Percentiles rank a stretch among this genome's conserved stretches.
These are phyloP conservation scores for Magnusiomyces suaveolens DNA, from an alignment of 1,139 yeast genomes.

Conservation along the genomic window DNA sequence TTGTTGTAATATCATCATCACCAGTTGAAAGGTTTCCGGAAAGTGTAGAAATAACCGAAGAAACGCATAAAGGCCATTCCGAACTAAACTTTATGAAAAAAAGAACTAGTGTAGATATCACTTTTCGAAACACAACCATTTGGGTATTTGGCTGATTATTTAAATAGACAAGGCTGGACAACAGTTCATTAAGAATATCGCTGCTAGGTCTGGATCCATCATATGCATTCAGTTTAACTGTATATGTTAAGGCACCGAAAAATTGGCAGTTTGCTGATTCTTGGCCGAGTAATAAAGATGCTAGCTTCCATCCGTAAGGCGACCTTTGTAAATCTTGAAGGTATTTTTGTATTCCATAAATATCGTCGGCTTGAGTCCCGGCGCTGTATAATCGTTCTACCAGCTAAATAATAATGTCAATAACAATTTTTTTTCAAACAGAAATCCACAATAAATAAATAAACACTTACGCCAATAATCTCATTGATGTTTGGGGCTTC, in stretches of 20 bases:
- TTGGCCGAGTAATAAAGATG: conserved; percentile 35
- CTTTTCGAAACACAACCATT: conserved; percentile 29
- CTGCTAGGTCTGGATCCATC: conserved; percentile 7
- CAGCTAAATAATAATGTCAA: too few relatives aligned
- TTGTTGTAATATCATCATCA: neutral
- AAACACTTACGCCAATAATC: neutral
- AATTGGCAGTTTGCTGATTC: conserved; percentile 41
- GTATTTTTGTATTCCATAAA: conserved; percentile 35
- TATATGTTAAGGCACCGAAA: conserved; percentile 54
- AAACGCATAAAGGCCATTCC: conserved; percentile 26
- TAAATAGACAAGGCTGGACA: conserved; percentile 22
- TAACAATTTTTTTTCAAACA: neutral
- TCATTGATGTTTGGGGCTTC: neutral
- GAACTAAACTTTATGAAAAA: conserved; percentile 28
- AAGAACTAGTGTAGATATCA: conserved; percentile 28
- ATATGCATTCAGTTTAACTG: conserved; percentile 38
- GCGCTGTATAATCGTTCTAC: conserved; percentile 21
- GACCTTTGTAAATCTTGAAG: conserved; percentile 44
- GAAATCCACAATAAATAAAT: neutral
- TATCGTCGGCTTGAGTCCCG: conserved; percentile 16
- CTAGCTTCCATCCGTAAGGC: conserved; percentile 42
- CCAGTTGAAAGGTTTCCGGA: neutral
- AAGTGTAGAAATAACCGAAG: conserved; percentile 17
- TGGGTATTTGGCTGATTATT: conserved; percentile 15
- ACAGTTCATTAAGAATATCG: conserved; percentile 23